Base-by-base conservation (phyloP, 1,284 basidiomycete genomes). In the Blastosporella zonata region DNA sequence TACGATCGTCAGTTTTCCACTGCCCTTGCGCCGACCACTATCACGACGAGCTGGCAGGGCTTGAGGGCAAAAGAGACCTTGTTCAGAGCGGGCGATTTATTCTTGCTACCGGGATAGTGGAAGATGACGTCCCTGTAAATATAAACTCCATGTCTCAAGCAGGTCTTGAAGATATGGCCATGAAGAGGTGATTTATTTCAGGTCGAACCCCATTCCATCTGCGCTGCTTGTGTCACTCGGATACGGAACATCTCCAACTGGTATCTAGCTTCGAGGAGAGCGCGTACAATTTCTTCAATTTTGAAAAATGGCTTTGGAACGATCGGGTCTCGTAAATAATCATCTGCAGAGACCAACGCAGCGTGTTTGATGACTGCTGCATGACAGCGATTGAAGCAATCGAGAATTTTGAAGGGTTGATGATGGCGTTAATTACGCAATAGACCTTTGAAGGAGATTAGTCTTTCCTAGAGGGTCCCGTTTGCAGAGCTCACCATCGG, bases 11-110 rank as follows among this genome's bases (percentile, higher is more conserved):
- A 71, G 71, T 50, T 77, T 75, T 4, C 73, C 72, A 36, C 68
- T 69, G 10, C 75, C 75, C 74, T 75, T 5, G 62, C 59, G 13
- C 73, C 74, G 9, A n/a, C n/a, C n/a, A 77, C 75, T 21, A 79
- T 65, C 15, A 79, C 71, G 0, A 75, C 71, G 1, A 77, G 68
- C 29, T 73, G 67, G 7, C 78, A 77, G 0, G 73, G 61, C 22
- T 67, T 63, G 46, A 81, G 74, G 2, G 50, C 61, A 18, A 81
- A 63, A 0, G 71, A 74, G 2, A 79, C 60, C 4, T 63, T 53
- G 1, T 55, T 58, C n/a, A 80, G 58, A 1, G 75, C 75, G 5
- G 60, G 56, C 1, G 59, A 63, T 4, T 59, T 69, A 8, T 66
- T 67, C 43, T 73, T 67, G 41, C 60, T 63, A 7, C 69, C 70